These are phyloP conservation scores for Yamadazyma friedrichii DNA, from an alignment of 1,139 yeast genomes.

Conservation along the genomic window DNA sequence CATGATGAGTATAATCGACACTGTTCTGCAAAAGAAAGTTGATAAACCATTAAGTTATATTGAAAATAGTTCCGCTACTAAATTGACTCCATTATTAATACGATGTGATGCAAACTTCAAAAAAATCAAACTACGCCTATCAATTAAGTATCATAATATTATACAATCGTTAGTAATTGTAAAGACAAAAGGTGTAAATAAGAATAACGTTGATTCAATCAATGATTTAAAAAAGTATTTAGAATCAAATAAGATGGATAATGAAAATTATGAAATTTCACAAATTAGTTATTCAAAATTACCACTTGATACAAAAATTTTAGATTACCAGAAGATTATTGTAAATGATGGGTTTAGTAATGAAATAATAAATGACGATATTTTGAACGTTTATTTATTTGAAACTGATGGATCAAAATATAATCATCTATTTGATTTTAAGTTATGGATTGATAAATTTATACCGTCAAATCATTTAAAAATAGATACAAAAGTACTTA, in stretches of 20 bases:
- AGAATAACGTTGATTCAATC: slow-evolving; percentile 11
- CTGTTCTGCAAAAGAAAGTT: slow-evolving; percentile 14
- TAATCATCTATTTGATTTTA: slow-evolving; percentile 25
- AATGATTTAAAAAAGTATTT: slow-evolving; percentile 12
- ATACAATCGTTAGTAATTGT: slow-evolving; percentile 27
- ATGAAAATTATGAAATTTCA: slow-evolving; percentile 23
- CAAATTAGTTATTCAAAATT: slow-evolving; percentile 25
- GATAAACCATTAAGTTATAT: slow-evolving; percentile 23
- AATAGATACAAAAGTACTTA: not conserved
- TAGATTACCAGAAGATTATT: slow-evolving; percentile 24
- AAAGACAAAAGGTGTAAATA: slow-evolving; percentile 17
- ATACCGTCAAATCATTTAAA: not conserved
- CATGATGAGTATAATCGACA: slow-evolving; percentile 15
- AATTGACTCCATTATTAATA: slow-evolving; percentile 26
- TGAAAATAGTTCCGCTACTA: slow-evolving; percentile 18
- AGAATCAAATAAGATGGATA: not conserved
- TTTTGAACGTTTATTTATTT: slow-evolving; percentile 32
- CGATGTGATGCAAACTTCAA: slow-evolving; percentile 22
- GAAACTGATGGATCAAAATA: slow-evolving; percentile 23
- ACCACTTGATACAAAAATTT: slow-evolving; percentile 23
- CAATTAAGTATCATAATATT: slow-evolving; percentile 17
- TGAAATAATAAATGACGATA: slow-evolving; percentile 17
- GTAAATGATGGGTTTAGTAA: slow-evolving; percentile 31
- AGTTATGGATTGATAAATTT: slow-evolving; percentile 29
- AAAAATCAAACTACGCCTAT: slow-evolving; percentile 28